Evolutionary conservation across 768 basidiomycete species (phyloP), one percentile per base, ranked within the genome.

Genomic region (Pleurotus djamor): DNA sequence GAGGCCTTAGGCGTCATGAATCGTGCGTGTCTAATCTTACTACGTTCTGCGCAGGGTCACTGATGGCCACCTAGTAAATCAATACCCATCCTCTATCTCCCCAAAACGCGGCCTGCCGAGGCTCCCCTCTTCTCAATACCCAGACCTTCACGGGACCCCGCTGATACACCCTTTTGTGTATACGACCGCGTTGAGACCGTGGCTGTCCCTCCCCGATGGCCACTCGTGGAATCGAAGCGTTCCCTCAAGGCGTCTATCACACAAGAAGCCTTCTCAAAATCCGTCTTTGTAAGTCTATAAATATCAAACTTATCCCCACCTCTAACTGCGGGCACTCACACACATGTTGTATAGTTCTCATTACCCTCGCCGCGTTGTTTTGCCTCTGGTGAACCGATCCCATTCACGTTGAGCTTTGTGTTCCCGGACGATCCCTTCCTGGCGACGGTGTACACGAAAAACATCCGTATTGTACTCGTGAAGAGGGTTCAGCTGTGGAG

Each of bases 1-100:
- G 74, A 61, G 61, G 65, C n/a, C 66, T 79, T 33, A 69, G 73
- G 28, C 70, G 74, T 56, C 69, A 76, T 58, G 76, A 79, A 62
- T 68, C 70, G 79, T 79, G 67, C 51, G 21, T 28, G 74, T 63
- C 2, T 36, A 48, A 45, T 50, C 34, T 59, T 10, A n/a, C 7
- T 28, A 44, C 8, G 49, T 10, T 16, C 48, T 59, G 14, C 21
- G 34, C 37, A 28, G 8, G 7, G 52, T 34, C 32, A 21, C 5
- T 58, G n/a, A 58, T 16, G 37, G 12, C 32, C 47, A 21, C 50
- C 32, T 57, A 74, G 73, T 52, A 69, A 64, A 61, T 59, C 59
- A 38, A 69, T 79, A 48, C 75, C 72, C 8, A 65, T 81, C 10
- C 68, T 77, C 38, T 80, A 80, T 62, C 68, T 81, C 16, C 79